Percentiles rank a stretch among this genome's conserved stretches.
Conservation (phyloP, 176 grass and related monocot genomes). For the Eleusine indica region DNA sequence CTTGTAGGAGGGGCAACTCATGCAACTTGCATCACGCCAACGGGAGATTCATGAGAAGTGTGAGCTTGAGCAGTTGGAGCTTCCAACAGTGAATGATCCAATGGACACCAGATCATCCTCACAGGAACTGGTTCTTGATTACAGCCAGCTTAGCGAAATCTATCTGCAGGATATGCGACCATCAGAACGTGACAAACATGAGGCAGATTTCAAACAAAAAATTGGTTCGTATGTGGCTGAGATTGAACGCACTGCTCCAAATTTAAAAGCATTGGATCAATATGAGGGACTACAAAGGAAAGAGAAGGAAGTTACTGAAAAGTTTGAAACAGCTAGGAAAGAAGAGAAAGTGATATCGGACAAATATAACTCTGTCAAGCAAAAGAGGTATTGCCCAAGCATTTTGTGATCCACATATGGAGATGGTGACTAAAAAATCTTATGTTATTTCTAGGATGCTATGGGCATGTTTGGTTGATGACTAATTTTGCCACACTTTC, state of each 20-base stretch:
- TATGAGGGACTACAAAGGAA: slow-evolving; percentile 85
- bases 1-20: slow-evolving; percentile 69
- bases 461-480: too few relatives aligned
- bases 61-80: slow-evolving; percentile 87
- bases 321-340: slow-evolving; percentile 90
- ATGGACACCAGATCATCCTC: slow-evolving; percentile 73
- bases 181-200: slow-evolving; percentile 82
- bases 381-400: slow-evolving; percentile 62
- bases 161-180: slow-evolving; percentile 69
- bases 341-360: slow-evolving; percentile 93
- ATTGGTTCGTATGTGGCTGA: slow-evolving; percentile 65
- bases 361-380: slow-evolving; percentile 77
- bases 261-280: slow-evolving; percentile 94
- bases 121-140: slow-evolving; percentile 61
- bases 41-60: slow-evolving; percentile 82
- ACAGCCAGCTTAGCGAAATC: slow-evolving; percentile 68
- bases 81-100: slow-evolving; percentile 74
- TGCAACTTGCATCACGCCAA: slow-evolving; percentile 64
- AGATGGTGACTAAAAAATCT: slow-evolving; percentile 9
- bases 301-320: slow-evolving; percentile 89
- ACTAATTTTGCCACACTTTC: too few relatives aligned
- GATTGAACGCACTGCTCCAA: slow-evolving; percentile 89
- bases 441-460: slow-evolving; percentile 24
- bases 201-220: slow-evolving; percentile 84
- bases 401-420: slow-evolving; percentile 27